A percentile compares a stretch with the other conserved stretches of the same genome.
These are phyloP conservation scores for Diaporthe citri DNA, from an alignment of 2,329 filamentous ascomycete species.

Conservation along the genomic window DNA sequence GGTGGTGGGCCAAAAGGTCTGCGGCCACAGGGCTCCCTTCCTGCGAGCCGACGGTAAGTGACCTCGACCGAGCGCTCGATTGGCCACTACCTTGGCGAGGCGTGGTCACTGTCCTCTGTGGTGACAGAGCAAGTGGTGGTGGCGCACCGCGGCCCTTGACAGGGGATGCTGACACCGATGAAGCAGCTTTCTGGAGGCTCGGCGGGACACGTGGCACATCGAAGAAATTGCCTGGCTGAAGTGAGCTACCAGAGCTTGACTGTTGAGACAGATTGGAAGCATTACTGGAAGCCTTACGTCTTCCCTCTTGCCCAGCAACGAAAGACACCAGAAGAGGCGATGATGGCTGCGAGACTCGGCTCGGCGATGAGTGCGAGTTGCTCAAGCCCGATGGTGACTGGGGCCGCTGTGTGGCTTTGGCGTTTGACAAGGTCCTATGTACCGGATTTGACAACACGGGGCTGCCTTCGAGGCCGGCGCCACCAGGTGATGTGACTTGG, in stretches of 20 bases:
- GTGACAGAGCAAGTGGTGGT: constrained; percentile 67
- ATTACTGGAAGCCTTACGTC: constrained; percentile 92
- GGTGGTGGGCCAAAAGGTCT: constrained; percentile 78
- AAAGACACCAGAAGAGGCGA: constrained; percentile 98
- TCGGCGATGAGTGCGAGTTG: constrained; percentile 88
- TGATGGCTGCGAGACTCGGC: constrained; percentile 81
- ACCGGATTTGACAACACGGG: constrained; percentile 84
- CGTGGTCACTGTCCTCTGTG: constrained; percentile 72
- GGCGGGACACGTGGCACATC: constrained; percentile 76
- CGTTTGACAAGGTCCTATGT: constrained; percentile 86
- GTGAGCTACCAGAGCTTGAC: constrained; percentile 66
- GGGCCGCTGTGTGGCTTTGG: constrained; percentile 81
- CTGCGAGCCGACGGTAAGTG: constrained; percentile 93
- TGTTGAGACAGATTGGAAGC: constrained; percentile 87
- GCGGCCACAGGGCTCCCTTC: constrained; percentile 83
- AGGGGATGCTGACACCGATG: constrained; percentile 66
- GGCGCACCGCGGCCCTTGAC: constrained; percentile 67
- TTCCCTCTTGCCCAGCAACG: constrained; percentile 84
- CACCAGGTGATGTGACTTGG: constrained; percentile 69
- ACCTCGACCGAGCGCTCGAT: constrained; percentile 80
- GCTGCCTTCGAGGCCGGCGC: constrained; percentile 81
- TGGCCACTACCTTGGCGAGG: constrained; percentile 72
- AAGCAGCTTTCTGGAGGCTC: constrained; percentile 71
- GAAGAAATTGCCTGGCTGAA: constrained; percentile 79
- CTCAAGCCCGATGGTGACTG: constrained; percentile 86